Base-by-base conservation (phyloP, 495 filamentous ascomycete genomes). In the Symbiotaphrina buchneri region DNA sequence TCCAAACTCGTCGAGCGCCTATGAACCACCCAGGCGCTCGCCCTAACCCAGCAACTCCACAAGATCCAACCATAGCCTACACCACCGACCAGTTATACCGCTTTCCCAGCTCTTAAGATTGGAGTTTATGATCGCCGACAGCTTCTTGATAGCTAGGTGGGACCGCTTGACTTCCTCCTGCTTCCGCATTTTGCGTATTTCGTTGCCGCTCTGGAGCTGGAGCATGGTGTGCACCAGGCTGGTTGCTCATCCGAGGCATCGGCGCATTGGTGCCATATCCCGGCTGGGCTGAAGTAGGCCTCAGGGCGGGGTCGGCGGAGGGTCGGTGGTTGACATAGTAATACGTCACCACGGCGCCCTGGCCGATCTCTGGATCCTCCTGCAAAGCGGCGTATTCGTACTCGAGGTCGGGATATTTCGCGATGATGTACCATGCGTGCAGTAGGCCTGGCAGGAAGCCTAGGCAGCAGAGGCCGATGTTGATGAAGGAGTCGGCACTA, bases 371-470 rank as follows among this genome's bases (percentile, higher is more conserved):
- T 28, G 55, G 62, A 44, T 54, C 51, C 41, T 71, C 69, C 21
- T 56, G 54, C 8, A 61, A 55, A 29, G 72, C 48, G 21, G 55
- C n/a, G n/a, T n/a, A 47, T 28, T 71, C 59, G 51, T 87, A 81
- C 36, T 63, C 59, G 38, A 63, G 68, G 18, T 65, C 50, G 17
- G 90, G 90, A 49, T 75, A 80, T 47, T 75, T 74, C 46, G 74
- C 56, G 58, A 97, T 92, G 53, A 97, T 93, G 68, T 95, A 97
- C 84, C 84, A 95, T 46, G 87, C 65, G 53, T 97, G 87, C 5
- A 97, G 52, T 16, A 95, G 69, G 32, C 87, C 87, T 14, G 87
- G 87, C 39, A 97, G 57, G 52, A 67, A 90, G 51, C 90, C 85
- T 27, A 97, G 75, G 28, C 66, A 55, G 55, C 74, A 84, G 40